phyloP scores from a whole-genome alignment of 2,329 filamentous ascomycete genomes.

The Calonectria crousiana region DNA sequence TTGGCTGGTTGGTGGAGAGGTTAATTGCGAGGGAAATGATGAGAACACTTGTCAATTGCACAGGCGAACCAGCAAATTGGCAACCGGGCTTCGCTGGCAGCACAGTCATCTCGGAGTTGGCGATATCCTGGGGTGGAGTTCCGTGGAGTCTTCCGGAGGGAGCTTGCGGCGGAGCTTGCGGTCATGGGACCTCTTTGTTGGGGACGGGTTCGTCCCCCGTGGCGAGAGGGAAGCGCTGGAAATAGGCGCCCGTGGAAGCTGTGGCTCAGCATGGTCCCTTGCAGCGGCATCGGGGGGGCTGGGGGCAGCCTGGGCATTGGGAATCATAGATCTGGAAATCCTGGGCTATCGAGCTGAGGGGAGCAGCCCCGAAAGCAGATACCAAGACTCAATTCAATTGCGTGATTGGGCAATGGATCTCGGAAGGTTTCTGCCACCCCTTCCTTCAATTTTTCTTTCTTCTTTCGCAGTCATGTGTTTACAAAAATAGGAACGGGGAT shows the following conservation, averaged over 20 bases:
- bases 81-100: conserved; percentile 2
- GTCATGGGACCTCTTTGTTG: conserved; percentile 33
- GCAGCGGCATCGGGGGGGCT: not conserved
- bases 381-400: not conserved
- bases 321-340: conserved; percentile 6
- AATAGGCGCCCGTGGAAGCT: not conserved
- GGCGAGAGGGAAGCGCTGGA: conserved; percentile 11
- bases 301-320: too few relatives aligned
- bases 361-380: not conserved
- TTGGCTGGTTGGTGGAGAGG: not conserved
- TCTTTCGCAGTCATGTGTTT: not conserved
- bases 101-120: conserved; percentile 18
- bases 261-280: conserved; percentile 2
- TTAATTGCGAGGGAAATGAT: conserved; percentile 2
- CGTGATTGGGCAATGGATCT: conserved; percentile 20
- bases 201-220: not conserved
- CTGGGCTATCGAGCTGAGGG: not conserved
- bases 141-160: not conserved
- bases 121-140: conserved; percentile 10
- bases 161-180: not conserved
- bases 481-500: not conserved
- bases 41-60: conserved; percentile 30
- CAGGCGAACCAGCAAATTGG: not conserved
- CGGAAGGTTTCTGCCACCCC: not conserved
- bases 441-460: not conserved